These are phyloP conservation scores for Septoria linicola DNA, from an alignment of 2,329 filamentous ascomycete genomes.

Conservation along the genomic window DNA sequence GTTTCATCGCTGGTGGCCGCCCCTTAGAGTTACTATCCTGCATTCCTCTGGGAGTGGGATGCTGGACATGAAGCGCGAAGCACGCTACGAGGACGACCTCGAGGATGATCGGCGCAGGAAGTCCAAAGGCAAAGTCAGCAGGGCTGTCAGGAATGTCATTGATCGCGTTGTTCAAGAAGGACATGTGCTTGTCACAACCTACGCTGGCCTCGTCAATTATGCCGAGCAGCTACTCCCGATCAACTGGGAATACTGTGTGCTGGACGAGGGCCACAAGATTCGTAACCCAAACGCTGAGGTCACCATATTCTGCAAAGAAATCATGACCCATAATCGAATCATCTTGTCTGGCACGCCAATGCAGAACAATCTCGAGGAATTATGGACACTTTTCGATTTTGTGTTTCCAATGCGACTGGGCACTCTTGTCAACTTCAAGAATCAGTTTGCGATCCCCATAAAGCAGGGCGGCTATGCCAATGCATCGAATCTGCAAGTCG, in stretches of 20 bases:
- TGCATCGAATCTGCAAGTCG: slow-evolving; percentile 87
- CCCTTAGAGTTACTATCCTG: slow-evolving; percentile 89
- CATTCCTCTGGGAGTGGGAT: slow-evolving; percentile 96
- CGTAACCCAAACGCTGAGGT: slow-evolving; percentile 94
- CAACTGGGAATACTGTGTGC: slow-evolving; percentile 88
- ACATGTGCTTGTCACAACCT: slow-evolving; percentile 92
- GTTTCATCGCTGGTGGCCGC: slow-evolving; percentile 99
- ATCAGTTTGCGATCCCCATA: slow-evolving; percentile 92
- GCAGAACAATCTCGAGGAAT: slow-evolving; percentile 91
- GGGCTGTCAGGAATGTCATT: slow-evolving; percentile 75
- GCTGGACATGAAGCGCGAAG: slow-evolving; percentile 70
- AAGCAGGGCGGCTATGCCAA: slow-evolving; percentile 91
- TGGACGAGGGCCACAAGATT: slow-evolving; percentile 98
- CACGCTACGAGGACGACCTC: slow-evolving; percentile 62
- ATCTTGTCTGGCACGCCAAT: slow-evolving; percentile 96
- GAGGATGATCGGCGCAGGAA: slow-evolving; percentile 40
- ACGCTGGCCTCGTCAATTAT: slow-evolving; percentile 92
- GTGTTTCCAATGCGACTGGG: slow-evolving; percentile 95
- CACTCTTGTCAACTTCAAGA: slow-evolving; percentile 84
- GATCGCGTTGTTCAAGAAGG: slow-evolving; percentile 78
- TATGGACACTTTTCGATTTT: slow-evolving; percentile 98
- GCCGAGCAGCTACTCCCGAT: slow-evolving; percentile 76
- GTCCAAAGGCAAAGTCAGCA: slow-evolving; percentile 56
- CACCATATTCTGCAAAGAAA: slow-evolving; percentile 90
- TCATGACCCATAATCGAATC: slow-evolving; percentile 83